These are phyloP conservation scores for Phellopilus nigrolimitatus DNA, from an alignment of 1,284 basidiomycete species.

Conservation along the genomic window DNA sequence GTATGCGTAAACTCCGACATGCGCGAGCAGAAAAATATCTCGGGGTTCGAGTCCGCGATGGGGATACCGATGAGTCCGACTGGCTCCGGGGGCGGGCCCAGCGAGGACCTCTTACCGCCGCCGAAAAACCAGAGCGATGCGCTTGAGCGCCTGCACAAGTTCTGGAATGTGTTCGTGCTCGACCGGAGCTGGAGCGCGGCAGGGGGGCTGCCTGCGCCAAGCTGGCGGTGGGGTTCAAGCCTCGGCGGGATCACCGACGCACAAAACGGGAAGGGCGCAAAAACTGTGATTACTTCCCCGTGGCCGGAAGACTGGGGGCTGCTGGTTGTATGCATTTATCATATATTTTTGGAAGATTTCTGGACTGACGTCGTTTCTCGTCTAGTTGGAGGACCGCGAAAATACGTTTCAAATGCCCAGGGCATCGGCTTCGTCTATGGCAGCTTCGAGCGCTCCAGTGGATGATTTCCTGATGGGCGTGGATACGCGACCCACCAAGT, in stretches of 20 bases:
- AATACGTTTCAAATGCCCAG: too few relatives aligned
- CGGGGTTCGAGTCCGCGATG: too few relatives aligned
- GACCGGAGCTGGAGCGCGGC: slow-evolving; percentile 16
- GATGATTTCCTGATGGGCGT: slow-evolving; percentile 15
- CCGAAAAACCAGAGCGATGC: slow-evolving; percentile 1
- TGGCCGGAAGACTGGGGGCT: slow-evolving; percentile 17
- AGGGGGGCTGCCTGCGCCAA: slow-evolving; percentile 3
- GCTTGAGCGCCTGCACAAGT: slow-evolving; percentile 10
- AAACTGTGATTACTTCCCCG: slow-evolving; percentile 6
- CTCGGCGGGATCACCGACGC: not conserved
- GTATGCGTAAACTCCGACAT: not conserved
- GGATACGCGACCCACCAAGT: slow-evolving; percentile 7
- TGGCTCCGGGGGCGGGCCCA: not conserved
- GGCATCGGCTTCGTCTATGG: not conserved
- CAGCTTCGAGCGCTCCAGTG: slow-evolving; percentile 1
- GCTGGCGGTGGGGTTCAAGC: slow-evolving; percentile 4
- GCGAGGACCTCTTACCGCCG: slow-evolving; percentile 5
- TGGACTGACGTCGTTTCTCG: not conserved
- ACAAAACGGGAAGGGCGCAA: slow-evolving; percentile 1
- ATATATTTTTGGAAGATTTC: not conserved
- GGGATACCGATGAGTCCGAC: too few relatives aligned
- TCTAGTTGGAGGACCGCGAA: not conserved
- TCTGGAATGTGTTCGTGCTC: slow-evolving; percentile 20
- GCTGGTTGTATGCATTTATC: slow-evolving; percentile 8
- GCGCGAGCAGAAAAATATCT: not conserved